Percentiles rank a stretch among this genome's conserved stretches.
Evolutionary conservation across 495 filamentous ascomycete species (phyloP).

Genomic region (Talaromyces ruber): DNA sequence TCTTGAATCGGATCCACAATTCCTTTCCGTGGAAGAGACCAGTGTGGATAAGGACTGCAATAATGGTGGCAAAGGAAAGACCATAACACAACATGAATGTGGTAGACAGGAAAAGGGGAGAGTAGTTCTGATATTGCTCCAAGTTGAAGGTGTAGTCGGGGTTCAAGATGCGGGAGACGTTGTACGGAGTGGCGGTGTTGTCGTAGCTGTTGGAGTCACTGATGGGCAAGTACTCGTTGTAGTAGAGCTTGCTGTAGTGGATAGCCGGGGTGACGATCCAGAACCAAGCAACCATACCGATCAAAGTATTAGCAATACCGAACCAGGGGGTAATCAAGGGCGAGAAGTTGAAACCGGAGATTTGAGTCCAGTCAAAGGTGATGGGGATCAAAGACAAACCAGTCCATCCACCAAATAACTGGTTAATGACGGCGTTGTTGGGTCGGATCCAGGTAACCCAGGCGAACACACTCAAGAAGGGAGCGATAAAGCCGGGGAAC

Average conservation of each 20-base stretch:
- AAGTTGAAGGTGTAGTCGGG: slow-evolving; percentile 45
- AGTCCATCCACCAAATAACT: slow-evolving; percentile 52
- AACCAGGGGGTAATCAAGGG: slow-evolving; percentile 65
- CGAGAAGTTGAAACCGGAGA: slow-evolving; percentile 56
- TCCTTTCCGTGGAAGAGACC: slow-evolving; percentile 48
- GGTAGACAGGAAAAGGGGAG: slow-evolving; percentile 53
- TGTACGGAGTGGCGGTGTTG: slow-evolving; percentile 44
- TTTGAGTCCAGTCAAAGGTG: slow-evolving; percentile 62
- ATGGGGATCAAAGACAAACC: slow-evolving; percentile 54
- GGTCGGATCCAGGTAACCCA: slow-evolving; percentile 45
- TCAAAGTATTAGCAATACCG: slow-evolving; percentile 49
- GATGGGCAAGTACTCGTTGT: slow-evolving; percentile 45
- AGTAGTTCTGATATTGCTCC: slow-evolving; percentile 46
- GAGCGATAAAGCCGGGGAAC: slow-evolving; percentile 42
- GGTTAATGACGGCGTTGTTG: slow-evolving; percentile 39
- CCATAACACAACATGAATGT: slow-evolving; percentile 52
- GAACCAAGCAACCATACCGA: slow-evolving; percentile 46
- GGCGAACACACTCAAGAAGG: slow-evolving; percentile 38
- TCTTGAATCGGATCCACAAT: slow-evolving; percentile 40
- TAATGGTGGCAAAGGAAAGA: slow-evolving; percentile 50
- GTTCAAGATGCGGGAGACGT: slow-evolving; percentile 44
- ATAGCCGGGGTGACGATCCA: slow-evolving; percentile 44
- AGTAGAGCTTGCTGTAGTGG: slow-evolving; percentile 43
- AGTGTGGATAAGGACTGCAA: slow-evolving; percentile 46
- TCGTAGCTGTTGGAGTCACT: slow-evolving; percentile 48